A percentile compares a stretch with the other conserved stretches of the same genome.
Evolutionary conservation across 495 filamentous ascomycete species (phyloP).

Genomic region (Daldinia grandis): DNA sequence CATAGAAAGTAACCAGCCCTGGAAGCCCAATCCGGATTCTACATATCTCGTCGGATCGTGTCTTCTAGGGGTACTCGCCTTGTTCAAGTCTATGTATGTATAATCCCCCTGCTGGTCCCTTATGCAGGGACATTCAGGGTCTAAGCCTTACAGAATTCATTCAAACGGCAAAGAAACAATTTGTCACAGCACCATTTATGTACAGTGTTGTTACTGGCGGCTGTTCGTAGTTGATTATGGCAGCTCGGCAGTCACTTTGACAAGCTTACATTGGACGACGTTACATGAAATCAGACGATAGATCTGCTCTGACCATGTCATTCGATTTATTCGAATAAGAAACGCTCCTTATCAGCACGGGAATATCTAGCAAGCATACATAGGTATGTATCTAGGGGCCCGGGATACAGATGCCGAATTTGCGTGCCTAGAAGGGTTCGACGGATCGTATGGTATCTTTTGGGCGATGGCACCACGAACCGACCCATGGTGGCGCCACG

Average conservation of each 20-base stretch:
- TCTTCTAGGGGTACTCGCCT: background rate
- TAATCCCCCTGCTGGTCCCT: constrained; percentile 1
- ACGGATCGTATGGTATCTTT: constrained; percentile 31
- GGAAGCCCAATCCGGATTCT: background rate
- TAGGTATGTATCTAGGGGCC: constrained; percentile 8
- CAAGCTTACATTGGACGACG: constrained; percentile 26
- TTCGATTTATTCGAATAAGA: constrained; percentile 30
- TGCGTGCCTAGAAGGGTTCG: constrained; percentile 14
- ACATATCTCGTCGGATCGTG: background rate
- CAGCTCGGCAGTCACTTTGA: constrained; percentile 18
- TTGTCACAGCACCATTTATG: background rate
- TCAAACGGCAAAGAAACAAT: background rate
- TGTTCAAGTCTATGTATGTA: background rate
- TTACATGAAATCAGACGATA: constrained; percentile 32
- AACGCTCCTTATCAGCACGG: constrained; percentile 20
- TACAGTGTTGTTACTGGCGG: constrained; percentile 10
- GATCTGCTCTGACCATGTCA: constrained; percentile 32
- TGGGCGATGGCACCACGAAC: constrained; percentile 31
- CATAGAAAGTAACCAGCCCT: background rate
- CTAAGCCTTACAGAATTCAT: constrained; percentile 10
- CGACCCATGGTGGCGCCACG: constrained; percentile 34
- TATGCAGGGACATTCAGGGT: constrained; percentile 22
- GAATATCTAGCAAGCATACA: constrained; percentile 1
- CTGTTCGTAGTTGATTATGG: background rate
- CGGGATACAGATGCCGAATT: constrained; percentile 28